phyloP scores from a whole-genome alignment of 768 basidiomycete genomes.

The Mrakia blollopis region DNA sequence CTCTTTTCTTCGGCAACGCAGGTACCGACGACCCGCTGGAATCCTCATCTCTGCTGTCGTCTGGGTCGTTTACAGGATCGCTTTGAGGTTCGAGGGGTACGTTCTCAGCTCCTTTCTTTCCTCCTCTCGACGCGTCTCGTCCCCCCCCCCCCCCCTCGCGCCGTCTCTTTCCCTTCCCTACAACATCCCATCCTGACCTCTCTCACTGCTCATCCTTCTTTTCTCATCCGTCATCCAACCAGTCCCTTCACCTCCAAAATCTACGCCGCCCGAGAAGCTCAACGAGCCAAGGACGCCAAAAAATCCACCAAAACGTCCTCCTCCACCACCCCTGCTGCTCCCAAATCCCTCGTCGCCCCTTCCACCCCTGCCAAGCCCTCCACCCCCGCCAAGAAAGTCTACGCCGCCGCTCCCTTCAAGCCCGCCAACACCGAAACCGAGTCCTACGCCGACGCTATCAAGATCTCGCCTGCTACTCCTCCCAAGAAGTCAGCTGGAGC shows the following conservation, averaged over 20 bases:
- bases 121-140: not conserved
- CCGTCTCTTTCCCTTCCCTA: not conserved
- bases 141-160: not conserved
- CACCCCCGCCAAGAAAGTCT: not conserved
- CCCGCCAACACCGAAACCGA: conserved; percentile 53
- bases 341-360: conserved; percentile 19
- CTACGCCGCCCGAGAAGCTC: conserved; percentile 40
- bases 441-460: conserved; percentile 59
- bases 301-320: conserved; percentile 27
- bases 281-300: not conserved
- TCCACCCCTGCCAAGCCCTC: not conserved
- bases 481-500: not conserved
- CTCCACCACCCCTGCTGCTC: conserved; percentile 28
- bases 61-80: conserved; percentile 74
- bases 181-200: not conserved
- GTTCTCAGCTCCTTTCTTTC: conserved; percentile 39
- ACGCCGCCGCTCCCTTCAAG: not conserved
- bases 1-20: conserved; percentile 38
- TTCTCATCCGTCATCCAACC: not conserved
- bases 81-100: conserved; percentile 84
- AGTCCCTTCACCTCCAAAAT: conserved; percentile 51
- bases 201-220: not conserved
- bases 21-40: conserved; percentile 82
- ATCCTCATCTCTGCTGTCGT: conserved; percentile 74
- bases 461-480: conserved; percentile 8